phyloP scores from a whole-genome alignment of 2,329 filamentous ascomycete species.

The Diaporthe citri region DNA sequence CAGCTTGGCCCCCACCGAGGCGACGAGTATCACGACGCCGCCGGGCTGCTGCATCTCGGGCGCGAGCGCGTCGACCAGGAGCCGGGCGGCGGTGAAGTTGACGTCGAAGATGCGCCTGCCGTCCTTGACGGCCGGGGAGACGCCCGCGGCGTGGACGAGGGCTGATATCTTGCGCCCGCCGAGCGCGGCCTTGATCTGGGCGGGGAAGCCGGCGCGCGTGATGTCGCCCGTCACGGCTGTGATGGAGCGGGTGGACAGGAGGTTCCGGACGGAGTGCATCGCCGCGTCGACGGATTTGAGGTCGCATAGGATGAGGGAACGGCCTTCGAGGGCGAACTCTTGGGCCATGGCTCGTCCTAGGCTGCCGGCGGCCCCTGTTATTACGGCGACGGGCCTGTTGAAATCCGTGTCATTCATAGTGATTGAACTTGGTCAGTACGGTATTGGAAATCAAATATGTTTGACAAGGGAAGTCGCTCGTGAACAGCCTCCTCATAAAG shows the following conservation, averaged over 20 bases:
- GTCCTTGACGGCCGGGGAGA: slow-evolving; percentile 16
- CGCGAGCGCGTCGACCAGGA: slow-evolving; percentile 17
- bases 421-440: neutral
- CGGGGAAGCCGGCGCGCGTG: slow-evolving; percentile 5
- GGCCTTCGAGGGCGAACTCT: slow-evolving; percentile 30
- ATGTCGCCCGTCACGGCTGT: slow-evolving; percentile 30
- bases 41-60: slow-evolving; percentile 23
- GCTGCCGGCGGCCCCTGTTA: slow-evolving; percentile 16
- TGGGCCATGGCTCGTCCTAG: slow-evolving; percentile 18
- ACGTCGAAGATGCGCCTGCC: slow-evolving; percentile 29
- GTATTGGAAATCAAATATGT: too few relatives aligned
- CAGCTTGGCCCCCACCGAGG: slow-evolving; percentile 11
- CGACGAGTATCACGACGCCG: slow-evolving; percentile 18
- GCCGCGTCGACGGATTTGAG: slow-evolving; percentile 24
- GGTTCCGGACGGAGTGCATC: slow-evolving; percentile 18
- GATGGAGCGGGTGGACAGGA: slow-evolving; percentile 18
- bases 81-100: slow-evolving; percentile 27
- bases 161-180: slow-evolving; percentile 23
- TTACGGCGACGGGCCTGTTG: slow-evolving; percentile 8
- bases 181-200: slow-evolving; percentile 10
- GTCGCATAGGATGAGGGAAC: slow-evolving; percentile 21
- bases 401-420: neutral
- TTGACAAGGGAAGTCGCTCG: neutral
- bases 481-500: neutral
- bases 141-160: slow-evolving; percentile 30